Percentiles rank a stretch among this genome's conserved stretches.
Conservation (phyloP, 805 yeast genomes). For the Pichia nakasei region DNA sequence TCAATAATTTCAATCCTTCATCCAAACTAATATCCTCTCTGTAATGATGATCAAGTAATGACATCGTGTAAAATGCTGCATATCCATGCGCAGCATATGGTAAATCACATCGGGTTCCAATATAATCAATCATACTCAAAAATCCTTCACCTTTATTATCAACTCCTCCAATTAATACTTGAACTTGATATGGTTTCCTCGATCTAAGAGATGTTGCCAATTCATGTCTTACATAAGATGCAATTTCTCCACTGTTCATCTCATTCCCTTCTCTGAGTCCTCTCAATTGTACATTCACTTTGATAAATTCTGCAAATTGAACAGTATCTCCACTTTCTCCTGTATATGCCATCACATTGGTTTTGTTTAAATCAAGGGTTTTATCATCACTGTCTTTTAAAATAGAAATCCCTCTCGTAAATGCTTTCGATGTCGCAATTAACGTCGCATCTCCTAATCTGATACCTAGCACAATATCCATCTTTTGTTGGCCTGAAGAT, state of each 20-base stretch:
- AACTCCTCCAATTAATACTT: conserved; percentile 80
- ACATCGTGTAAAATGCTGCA: conserved; percentile 91
- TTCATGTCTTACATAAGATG: conserved; percentile 80
- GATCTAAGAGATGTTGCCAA: conserved; percentile 84
- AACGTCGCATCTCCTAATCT: conserved; percentile 73
- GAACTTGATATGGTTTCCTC: conserved; percentile 93
- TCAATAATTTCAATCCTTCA: conserved; percentile 70
- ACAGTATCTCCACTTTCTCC: conserved; percentile 97
- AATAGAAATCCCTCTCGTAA: conserved; percentile 81
- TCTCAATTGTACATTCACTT: conserved; percentile 84
- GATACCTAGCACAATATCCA: conserved; percentile 91
- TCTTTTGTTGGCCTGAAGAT: too few relatives aligned
- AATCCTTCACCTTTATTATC: conserved; percentile 46
- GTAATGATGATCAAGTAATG: conserved; percentile 86
- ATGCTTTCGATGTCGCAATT: conserved; percentile 91
- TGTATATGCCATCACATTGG: conserved; percentile 76
- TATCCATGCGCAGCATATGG: conserved; percentile 99
- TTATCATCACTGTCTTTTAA: conserved; percentile 74
- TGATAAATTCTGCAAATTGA: conserved; percentile 89
- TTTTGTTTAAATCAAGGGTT: conserved; percentile 64
- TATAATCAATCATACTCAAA: conserved; percentile 84
- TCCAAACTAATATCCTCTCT: conserved; percentile 63
- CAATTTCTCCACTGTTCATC: conserved; percentile 76
- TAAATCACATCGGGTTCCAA: conserved; percentile 82
- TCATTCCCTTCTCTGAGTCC: conserved; percentile 79